Base-by-base conservation (phyloP, 768 basidiomycete species). In the Boletus patriciae region DNA sequence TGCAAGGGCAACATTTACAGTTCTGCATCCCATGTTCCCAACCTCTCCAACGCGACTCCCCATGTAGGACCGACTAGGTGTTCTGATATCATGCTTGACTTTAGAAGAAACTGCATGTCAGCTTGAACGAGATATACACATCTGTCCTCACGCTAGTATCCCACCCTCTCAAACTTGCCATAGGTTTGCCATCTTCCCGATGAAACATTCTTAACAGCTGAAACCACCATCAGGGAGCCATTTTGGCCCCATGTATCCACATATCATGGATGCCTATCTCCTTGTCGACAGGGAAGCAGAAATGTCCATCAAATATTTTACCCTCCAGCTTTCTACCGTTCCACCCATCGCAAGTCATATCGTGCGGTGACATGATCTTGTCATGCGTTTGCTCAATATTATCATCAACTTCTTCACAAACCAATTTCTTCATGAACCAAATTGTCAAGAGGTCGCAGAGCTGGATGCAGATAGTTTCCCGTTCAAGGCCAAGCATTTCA, bases 401-500 rank as follows among this genome's bases (percentile, higher is more conserved):
- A 92, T 98, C 65, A 83, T 86, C 38, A 80, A 91, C 27, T 98
- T 97, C 76, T 98, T 96, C 71, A 96, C 94, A 5, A 91, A 64
- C 92, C 95, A n/a, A n/a, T n/a, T n/a, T n/a, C n/a, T n/a, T n/a
- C n/a, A n/a, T n/a, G n/a, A n/a, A n/a, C n/a, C n/a, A n/a, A 59
- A 90, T 94, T 47, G 73, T 75, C 6, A 85, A 87, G 64, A 68
- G 19, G 42, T 52, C n/a, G 43, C 65, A 66, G 64, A 68, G 46
- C 63, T 97, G 51, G 91, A 95, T 57, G 87, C 92, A 37, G 95
- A 96, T 46, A 83, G 85, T 38, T 83, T 85, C 55, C 88, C 91
- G 0, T 97, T 97, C 84, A 89, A 91, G 71, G 92, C 90, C n/a
- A 98, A 98, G 70, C 88, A 94, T 10, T 97, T 96, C 75, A 91